phyloP scores from a whole-genome alignment of 148 eudicot genomes.

The Pouteria glomerata region DNA sequence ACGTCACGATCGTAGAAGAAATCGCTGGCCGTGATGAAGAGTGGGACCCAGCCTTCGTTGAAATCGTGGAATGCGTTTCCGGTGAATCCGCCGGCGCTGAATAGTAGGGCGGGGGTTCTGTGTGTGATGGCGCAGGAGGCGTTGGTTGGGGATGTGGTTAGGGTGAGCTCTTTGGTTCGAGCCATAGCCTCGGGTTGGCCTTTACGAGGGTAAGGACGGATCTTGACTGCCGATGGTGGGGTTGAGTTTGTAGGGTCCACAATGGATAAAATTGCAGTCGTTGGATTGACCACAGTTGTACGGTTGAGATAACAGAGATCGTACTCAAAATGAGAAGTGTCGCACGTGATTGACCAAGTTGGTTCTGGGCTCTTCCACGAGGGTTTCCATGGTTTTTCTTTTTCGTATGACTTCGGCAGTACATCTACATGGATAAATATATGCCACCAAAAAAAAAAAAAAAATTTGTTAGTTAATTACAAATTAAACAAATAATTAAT shows the following conservation, averaged over 20 bases:
- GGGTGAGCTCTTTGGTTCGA: constrained; percentile 26
- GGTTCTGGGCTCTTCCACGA: constrained; percentile 19
- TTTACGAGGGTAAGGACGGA: constrained; percentile 55
- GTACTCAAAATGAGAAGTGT: constrained; percentile 38
- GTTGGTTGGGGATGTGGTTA: constrained; percentile 25
- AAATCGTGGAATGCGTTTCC: constrained; percentile 54
- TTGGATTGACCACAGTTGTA: constrained; percentile 40
- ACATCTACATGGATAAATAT: not conserved
- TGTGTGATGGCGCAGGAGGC: constrained; percentile 31
- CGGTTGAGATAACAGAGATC: constrained; percentile 43
- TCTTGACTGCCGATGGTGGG: constrained; percentile 17
- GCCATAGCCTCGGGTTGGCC: constrained; percentile 30
- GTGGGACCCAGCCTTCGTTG: constrained; percentile 47
- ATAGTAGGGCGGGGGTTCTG: constrained; percentile 36
- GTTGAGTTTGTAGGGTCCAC: constrained; percentile 22
- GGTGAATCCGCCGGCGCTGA: constrained; percentile 46
- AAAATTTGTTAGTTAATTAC: no score
- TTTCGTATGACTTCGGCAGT: not conserved
- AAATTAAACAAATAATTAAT: not conserved
- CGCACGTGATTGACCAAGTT: constrained; percentile 32
- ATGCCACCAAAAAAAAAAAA: not conserved
- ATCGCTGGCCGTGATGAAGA: constrained; percentile 40
- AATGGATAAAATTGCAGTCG: constrained; percentile 21
- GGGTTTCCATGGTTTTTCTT: constrained; percentile 4
- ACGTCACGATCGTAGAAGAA: constrained; percentile 32